phyloP scores from a whole-genome alignment of 805 yeast genomes.

The Ogataea methanolica region DNA sequence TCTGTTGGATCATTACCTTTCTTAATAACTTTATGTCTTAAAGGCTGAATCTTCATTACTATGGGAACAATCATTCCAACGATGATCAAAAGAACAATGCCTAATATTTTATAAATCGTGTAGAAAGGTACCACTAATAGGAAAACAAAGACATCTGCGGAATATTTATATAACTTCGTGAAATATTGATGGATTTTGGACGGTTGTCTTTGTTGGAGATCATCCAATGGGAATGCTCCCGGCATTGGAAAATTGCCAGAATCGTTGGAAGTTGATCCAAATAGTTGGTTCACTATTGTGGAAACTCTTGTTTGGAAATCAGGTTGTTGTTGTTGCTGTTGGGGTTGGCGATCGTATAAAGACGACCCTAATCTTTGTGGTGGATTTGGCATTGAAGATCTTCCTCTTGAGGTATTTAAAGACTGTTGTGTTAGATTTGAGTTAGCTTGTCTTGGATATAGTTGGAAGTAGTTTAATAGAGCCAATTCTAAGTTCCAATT shows the following conservation, averaged over 20 bases:
- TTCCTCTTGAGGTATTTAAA: conserved; percentile 4
- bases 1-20: conserved; percentile 26
- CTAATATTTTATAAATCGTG: conserved; percentile 15
- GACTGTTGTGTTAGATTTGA: conserved; percentile 5
- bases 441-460: conserved; percentile 18
- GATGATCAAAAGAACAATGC: conserved; percentile 14
- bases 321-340: background rate
- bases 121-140: conserved; percentile 25
- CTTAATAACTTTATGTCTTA: conserved; percentile 17
- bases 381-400: conserved; percentile 5
- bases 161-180: conserved; percentile 8
- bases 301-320: conserved; percentile 1
- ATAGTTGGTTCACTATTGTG: conserved; percentile 1
- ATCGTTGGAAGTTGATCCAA: background rate
- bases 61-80: conserved; percentile 21
- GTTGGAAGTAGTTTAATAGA: conserved; percentile 18
- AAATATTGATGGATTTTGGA: conserved; percentile 20
- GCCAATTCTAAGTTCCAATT: conserved; percentile 28
- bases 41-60: conserved; percentile 16
- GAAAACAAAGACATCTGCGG: conserved; percentile 12
- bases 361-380: background rate
- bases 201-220: conserved; percentile 8
- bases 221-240: conserved; percentile 18
- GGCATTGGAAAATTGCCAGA: conserved; percentile 11
- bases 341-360: background rate